These are phyloP conservation scores for Rhizopus sp. DNA, from an alignment of 371 early-diverging fungal species.

Conservation along the genomic window DNA sequence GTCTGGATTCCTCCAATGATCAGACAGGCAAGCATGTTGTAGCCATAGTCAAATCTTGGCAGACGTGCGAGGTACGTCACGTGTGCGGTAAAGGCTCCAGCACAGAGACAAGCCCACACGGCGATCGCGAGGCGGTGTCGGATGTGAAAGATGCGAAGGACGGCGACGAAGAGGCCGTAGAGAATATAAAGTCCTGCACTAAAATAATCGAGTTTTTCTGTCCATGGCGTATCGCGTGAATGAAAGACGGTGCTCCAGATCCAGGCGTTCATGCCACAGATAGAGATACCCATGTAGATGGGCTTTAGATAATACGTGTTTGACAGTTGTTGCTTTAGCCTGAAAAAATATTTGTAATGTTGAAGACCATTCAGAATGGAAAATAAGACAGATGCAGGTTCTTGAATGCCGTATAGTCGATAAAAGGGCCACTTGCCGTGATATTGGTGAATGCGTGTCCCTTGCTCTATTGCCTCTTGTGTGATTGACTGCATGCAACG, in stretches of 20 bases:
- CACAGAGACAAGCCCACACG: conserved; percentile 33
- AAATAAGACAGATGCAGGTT: conserved; percentile 91
- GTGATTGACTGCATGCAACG: conserved; percentile 31
- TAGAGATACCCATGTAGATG: conserved; percentile 58
- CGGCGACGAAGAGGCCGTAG: conserved; percentile 63
- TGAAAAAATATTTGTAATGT: conserved; percentile 63
- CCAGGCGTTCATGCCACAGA: conserved; percentile 84
- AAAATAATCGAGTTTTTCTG: conserved; percentile 94
- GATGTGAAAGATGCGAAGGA: conserved; percentile 61
- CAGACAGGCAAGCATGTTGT: conserved; percentile 90
- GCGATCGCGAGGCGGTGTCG: conserved; percentile 15
- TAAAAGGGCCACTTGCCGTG: conserved; percentile 82
- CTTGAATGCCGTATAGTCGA: conserved; percentile 89
- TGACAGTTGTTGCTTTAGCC: conserved; percentile 48
- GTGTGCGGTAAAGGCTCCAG: conserved; percentile 58
- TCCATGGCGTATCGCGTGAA: conserved; percentile 78
- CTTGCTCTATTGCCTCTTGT: conserved; percentile 13
- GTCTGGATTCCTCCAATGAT: conserved; percentile 74
- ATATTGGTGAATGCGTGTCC: conserved; percentile 21
- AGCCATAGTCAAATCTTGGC: conserved; percentile 83
- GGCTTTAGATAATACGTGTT: conserved; percentile 57
- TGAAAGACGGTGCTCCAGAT: conserved; percentile 94
- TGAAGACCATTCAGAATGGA: conserved; percentile 83
- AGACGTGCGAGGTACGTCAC: conserved; percentile 67
- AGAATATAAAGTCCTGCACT: conserved; percentile 82